A percentile compares a stretch with the other conserved stretches of the same genome.
Evolutionary conservation across 331 rosid species (phyloP).

Genomic region (Pyracantha coccinea): DNA sequence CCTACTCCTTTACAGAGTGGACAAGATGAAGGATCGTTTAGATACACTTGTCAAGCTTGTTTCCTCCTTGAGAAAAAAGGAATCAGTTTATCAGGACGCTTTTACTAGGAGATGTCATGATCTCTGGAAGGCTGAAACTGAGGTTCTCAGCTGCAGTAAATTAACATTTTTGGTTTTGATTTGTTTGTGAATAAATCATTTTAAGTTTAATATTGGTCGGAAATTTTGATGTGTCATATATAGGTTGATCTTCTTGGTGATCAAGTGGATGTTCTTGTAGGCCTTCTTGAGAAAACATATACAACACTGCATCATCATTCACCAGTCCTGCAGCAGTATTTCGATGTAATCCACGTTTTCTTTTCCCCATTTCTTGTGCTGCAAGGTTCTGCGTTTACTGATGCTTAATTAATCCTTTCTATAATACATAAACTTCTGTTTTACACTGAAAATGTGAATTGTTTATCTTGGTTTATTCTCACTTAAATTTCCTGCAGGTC

Average conservation of each 20-base stretch:
- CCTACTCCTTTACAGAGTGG: constrained; percentile 37
- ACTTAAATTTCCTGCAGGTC: constrained; percentile 36
- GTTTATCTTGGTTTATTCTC: neutral
- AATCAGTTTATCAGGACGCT: constrained; percentile 48
- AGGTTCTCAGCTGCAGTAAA: constrained; percentile 31
- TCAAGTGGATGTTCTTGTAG: constrained; percentile 52
- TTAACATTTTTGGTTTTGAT: neutral
- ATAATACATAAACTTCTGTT: neutral
- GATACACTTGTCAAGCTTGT: constrained; percentile 21
- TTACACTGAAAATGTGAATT: neutral
- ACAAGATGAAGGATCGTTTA: constrained; percentile 38
- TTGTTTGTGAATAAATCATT: neutral
- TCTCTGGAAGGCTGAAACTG: constrained; percentile 74
- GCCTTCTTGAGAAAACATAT: too few relatives aligned
- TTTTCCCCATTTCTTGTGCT: neutral
- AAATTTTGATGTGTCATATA: neutral
- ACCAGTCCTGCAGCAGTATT: constrained; percentile 51
- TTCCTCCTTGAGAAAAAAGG: constrained; percentile 33
- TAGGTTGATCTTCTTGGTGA: constrained; percentile 95
- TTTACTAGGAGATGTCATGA: constrained; percentile 63
- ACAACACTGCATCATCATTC: constrained; percentile 39
- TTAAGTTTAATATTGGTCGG: neutral
- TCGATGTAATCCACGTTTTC: constrained; percentile 31
- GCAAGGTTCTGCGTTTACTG: neutral
- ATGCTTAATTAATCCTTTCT: neutral